Percentiles rank a stretch among this genome's conserved stretches.
These are phyloP conservation scores for Malania oleifera DNA, from an alignment of 164 flowering plant species.

Conservation along the genomic window DNA sequence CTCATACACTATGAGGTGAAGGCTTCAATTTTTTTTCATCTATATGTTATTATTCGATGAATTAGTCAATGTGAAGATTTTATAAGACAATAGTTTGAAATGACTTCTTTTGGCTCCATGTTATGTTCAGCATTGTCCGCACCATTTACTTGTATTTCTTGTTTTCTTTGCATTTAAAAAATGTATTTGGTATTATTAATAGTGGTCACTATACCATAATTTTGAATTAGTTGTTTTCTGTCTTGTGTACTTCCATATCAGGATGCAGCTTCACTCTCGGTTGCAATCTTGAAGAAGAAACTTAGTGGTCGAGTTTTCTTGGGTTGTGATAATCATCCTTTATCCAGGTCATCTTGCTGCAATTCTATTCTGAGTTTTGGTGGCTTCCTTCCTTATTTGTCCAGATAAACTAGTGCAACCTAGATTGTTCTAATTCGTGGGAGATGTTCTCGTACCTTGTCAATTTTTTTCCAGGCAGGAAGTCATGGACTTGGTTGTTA, in stretches of 20 bases:
- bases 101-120: not conserved
- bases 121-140: not conserved
- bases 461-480: constrained; percentile 53
- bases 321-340: constrained; percentile 94
- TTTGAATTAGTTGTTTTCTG: not conserved
- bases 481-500: constrained; percentile 71
- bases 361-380: too few relatives aligned
- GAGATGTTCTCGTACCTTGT: constrained; percentile 4
- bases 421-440: not conserved
- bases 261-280: constrained; percentile 93
- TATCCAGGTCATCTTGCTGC: constrained; percentile 57
- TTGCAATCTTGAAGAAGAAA: constrained; percentile 76
- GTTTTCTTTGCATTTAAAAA: not conserved
- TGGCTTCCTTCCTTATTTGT: not conserved
- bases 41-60: not conserved
- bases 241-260: constrained; percentile 15
- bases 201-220: not conserved
- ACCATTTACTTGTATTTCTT: not conserved
- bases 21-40: not conserved
- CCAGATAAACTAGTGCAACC: not conserved
- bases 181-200: not conserved
- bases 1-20: constrained; percentile 93
- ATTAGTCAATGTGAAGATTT: not conserved
- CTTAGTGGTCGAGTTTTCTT: constrained; percentile 58
- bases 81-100: not conserved